phyloP scores from a whole-genome alignment of 768 basidiomycete genomes.

The Mycena olivaceomarginata region DNA sequence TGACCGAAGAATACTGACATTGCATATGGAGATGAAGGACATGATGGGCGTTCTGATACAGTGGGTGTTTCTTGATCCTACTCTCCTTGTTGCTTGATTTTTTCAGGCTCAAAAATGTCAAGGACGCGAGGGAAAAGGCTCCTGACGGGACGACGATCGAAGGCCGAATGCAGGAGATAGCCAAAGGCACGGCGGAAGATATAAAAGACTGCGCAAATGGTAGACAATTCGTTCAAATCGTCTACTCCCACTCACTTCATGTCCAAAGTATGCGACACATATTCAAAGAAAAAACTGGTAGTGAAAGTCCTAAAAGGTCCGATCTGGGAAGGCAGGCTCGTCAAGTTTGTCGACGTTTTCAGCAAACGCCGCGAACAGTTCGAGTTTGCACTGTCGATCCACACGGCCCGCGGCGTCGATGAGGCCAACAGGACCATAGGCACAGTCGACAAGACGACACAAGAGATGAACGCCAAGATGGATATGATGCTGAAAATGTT shows the following conservation, averaged over 20 bases:
- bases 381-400: conserved; percentile 51
- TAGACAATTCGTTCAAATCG: conserved; percentile 50
- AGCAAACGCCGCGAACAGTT: conserved; percentile 49
- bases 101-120: conserved; percentile 54
- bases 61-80: too few species aligned
- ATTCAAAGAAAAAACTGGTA: conserved; percentile 27
- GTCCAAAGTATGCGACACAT: conserved; percentile 17
- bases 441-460: conserved; percentile 12
- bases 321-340: conserved; percentile 52
- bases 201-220: conserved; percentile 57
- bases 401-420: conserved; percentile 50
- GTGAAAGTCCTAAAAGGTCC: conserved; percentile 57
- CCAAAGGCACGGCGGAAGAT: conserved; percentile 49
- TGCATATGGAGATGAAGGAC: conserved; percentile 63
- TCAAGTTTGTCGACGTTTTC: conserved; percentile 48
- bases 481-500: conserved; percentile 51
- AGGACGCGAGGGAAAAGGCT: conserved; percentile 49
- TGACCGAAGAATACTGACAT: conserved; percentile 57
- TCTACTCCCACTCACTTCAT: conserved; percentile 39
- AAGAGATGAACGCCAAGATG: conserved; percentile 41
- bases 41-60: conserved; percentile 58
- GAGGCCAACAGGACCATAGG: conserved; percentile 3
- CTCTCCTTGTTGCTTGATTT: not conserved
- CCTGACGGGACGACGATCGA: conserved; percentile 55
- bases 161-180: conserved; percentile 54